Conservation (phyloP, 352 stramenopile species). For the Phytopythium montanum region DNA sequence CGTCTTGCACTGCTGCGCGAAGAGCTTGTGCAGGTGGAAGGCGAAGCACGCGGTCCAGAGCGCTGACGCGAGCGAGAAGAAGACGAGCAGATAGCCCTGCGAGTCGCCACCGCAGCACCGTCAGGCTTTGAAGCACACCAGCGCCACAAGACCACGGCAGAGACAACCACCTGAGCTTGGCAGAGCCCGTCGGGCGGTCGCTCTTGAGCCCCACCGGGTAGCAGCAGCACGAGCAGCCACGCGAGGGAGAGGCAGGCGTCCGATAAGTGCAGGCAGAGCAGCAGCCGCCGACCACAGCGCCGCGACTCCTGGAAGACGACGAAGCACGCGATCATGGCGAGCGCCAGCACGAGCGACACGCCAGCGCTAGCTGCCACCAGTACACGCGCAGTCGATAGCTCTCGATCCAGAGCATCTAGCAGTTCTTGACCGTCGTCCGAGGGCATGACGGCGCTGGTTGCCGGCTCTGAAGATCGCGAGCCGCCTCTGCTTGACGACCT, state of each 20-base stretch:
- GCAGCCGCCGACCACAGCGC: slow-evolving; percentile 52
- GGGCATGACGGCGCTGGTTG: background rate
- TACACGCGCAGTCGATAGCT: slow-evolving; percentile 35
- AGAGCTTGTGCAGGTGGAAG: slow-evolving; percentile 71
- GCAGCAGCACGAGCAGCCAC: slow-evolving; percentile 51
- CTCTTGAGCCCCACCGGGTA: slow-evolving; percentile 17
- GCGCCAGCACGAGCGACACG: slow-evolving; percentile 36
- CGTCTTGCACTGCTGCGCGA: slow-evolving; percentile 38
- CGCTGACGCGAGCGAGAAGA: slow-evolving; percentile 64
- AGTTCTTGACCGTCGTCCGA: slow-evolving; percentile 9
- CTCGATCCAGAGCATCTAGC: slow-evolving; percentile 4
- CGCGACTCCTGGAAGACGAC: slow-evolving; percentile 58
- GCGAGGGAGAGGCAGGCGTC: slow-evolving; percentile 40
- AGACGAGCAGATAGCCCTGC: slow-evolving; percentile 61
- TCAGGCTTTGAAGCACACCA: background rate
- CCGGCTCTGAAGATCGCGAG: background rate
- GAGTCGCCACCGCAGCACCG: background rate
- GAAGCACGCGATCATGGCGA: slow-evolving; percentile 57
- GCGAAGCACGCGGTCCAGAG: slow-evolving; percentile 76
- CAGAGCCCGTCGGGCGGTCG: slow-evolving; percentile 16
- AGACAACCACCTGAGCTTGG: slow-evolving; percentile 31
- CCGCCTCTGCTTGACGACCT: background rate
- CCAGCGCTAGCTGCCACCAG: slow-evolving; percentile 39
- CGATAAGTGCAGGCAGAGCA: slow-evolving; percentile 62
- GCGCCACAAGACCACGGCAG: background rate